Evolutionary conservation across 2,329 filamentous ascomycete species (phyloP).

Genomic region (Byssochlamys sp.): DNA sequence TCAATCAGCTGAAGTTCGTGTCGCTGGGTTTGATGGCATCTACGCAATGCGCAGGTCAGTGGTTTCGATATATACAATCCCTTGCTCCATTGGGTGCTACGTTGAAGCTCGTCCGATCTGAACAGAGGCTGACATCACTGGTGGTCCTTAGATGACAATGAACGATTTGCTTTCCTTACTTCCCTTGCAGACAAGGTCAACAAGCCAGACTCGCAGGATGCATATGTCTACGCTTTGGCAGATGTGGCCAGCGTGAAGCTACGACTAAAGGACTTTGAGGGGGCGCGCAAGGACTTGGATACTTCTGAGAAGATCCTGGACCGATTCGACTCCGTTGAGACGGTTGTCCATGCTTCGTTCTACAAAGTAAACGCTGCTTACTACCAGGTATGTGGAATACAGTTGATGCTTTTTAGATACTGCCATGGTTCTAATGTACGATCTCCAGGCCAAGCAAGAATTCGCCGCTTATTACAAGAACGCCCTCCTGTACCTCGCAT

Average conservation of each 20-base stretch:
- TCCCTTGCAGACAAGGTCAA: slow-evolving; percentile 79
- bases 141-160: slow-evolving; percentile 60
- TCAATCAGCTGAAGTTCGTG: slow-evolving; percentile 97
- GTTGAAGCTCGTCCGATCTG: background rate
- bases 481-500: slow-evolving; percentile 92
- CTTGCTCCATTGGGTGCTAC: slow-evolving; percentile 3
- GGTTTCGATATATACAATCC: background rate
- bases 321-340: slow-evolving; percentile 87
- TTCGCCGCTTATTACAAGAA: slow-evolving; percentile 97
- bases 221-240: slow-evolving; percentile 85
- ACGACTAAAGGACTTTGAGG: slow-evolving; percentile 66
- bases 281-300: slow-evolving; percentile 76
- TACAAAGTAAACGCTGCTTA: slow-evolving; percentile 92
- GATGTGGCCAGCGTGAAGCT: slow-evolving; percentile 83
- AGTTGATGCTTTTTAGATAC: background rate
- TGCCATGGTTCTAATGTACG: slow-evolving; percentile 1
- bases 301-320: slow-evolving; percentile 80
- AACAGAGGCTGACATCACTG: slow-evolving; percentile 5
- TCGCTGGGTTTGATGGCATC: slow-evolving; percentile 79
- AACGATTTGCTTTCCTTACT: slow-evolving; percentile 76
- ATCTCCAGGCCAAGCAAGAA: slow-evolving; percentile 61
- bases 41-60: slow-evolving; percentile 54
- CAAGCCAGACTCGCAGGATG: slow-evolving; percentile 86
- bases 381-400: slow-evolving; percentile 57
- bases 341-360: slow-evolving; percentile 88